phyloP scores from a whole-genome alignment of 305 asterid genomes.

The Striga hermonthica region DNA sequence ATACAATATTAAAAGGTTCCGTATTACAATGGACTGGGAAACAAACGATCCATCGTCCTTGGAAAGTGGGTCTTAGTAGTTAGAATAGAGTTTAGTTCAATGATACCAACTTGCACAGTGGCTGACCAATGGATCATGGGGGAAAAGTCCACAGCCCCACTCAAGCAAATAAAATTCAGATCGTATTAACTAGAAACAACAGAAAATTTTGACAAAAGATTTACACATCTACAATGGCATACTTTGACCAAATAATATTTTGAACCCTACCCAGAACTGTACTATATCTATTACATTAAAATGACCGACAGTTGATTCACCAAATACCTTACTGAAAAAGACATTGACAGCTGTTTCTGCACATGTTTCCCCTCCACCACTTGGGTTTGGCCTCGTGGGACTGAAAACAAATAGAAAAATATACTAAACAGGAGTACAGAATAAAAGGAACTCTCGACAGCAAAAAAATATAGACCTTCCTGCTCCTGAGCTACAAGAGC shows the following conservation, averaged over 20 bases:
- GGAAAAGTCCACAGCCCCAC: not conserved
- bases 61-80: constrained; percentile 11
- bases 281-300: constrained; percentile 11
- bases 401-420: constrained; percentile 46
- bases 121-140: constrained; percentile 3
- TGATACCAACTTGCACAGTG: constrained; percentile 22
- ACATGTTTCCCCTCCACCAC: constrained; percentile 98
- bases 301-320: constrained; percentile 29
- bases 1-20: constrained; percentile 4
- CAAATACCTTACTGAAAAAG: constrained; percentile 82
- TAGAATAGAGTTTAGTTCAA: not conserved
- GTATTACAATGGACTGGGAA: not conserved
- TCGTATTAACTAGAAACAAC: not conserved
- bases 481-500: constrained; percentile 18
- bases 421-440: constrained; percentile 14
- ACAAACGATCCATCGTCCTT: not conserved
- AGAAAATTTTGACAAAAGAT: constrained; percentile 15
- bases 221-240: constrained; percentile 6
- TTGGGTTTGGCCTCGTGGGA: constrained; percentile 94
- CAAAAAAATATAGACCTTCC: constrained; percentile 20
- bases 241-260: constrained; percentile 15
- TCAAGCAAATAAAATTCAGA: too few relatives aligned
- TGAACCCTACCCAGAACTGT: constrained; percentile 2
- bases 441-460: constrained; percentile 9
- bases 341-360: constrained; percentile 91